A percentile compares a stretch with the other conserved stretches of the same genome.
Evolutionary conservation across 805 yeast species (phyloP).

Genomic region (Huiozyma sinensis): DNA sequence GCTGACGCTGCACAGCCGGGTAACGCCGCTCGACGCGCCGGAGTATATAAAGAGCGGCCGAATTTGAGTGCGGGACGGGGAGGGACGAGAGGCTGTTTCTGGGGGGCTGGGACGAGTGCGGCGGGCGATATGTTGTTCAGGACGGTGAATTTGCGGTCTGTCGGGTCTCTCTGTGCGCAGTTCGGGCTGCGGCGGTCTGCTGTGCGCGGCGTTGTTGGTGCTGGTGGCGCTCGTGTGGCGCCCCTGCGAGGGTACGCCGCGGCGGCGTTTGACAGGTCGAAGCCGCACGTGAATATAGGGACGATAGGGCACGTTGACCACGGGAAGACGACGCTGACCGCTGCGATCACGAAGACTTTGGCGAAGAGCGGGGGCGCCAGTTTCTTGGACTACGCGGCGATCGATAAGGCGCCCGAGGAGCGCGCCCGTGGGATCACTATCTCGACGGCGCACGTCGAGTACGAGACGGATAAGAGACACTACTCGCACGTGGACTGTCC

Average conservation of each 20-base stretch:
- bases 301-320: constrained; percentile 99
- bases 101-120: no score
- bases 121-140: no score
- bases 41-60: no score
- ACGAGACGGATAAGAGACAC: constrained; percentile 89
- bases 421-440: constrained; percentile 99
- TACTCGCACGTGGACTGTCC: constrained; percentile 98
- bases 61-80: no score
- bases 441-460: constrained; percentile 95
- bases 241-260: neutral
- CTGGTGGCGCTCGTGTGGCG: no score
- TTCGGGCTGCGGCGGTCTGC: no score
- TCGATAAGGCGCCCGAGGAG: constrained; percentile 98
- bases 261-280: constrained; percentile 79
- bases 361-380: constrained; percentile 81
- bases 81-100: no score
- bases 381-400: constrained; percentile 85
- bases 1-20: no score
- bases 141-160: no score
- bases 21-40: no score
- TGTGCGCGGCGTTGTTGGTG: no score
- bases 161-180: no score
- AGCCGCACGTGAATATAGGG: constrained; percentile 95
- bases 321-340: constrained; percentile 96
- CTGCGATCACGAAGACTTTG: constrained; percentile 94